These are phyloP conservation scores for Sporothrix pseudoabietina DNA, from an alignment of 2,329 filamentous ascomycete genomes.

Conservation along the genomic window DNA sequence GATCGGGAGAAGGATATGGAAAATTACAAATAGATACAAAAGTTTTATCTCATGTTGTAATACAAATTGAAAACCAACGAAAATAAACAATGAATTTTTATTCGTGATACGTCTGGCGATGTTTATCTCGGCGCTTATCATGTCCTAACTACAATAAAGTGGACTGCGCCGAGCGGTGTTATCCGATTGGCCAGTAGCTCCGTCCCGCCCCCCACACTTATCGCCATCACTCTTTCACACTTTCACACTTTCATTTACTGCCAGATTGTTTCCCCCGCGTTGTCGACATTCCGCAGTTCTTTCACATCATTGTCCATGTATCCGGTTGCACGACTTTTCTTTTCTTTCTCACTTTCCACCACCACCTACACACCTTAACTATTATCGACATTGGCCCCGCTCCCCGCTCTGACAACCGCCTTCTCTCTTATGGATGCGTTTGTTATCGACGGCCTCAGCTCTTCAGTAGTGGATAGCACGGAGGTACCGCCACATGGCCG, in stretches of 20 bases:
- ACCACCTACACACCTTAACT: neutral
- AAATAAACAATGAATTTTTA: neutral
- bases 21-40: neutral
- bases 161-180: constrained; percentile 6
- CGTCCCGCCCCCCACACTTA: neutral
- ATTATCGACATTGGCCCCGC: neutral
- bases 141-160: neutral
- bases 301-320: neutral
- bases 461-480: neutral
- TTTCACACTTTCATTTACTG: neutral
- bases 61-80: neutral
- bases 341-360: neutral
- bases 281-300: neutral
- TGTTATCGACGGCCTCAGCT: neutral
- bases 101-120: neutral
- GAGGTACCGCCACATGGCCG: constrained; percentile 24
- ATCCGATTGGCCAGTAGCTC: constrained; percentile 3
- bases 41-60: neutral
- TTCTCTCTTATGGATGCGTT: neutral
- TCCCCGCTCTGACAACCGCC: neutral
- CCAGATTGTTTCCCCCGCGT: neutral
- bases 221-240: neutral
- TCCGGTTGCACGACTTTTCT: neutral
- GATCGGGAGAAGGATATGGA: constrained; percentile 21
- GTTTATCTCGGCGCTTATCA: neutral